Percentiles rank a stretch among this genome's conserved stretches.
Evolutionary conservation across 2,329 filamentous ascomycete genomes (phyloP).

Genomic region (Ophiognomonia clavigignenti-juglandacearum): DNA sequence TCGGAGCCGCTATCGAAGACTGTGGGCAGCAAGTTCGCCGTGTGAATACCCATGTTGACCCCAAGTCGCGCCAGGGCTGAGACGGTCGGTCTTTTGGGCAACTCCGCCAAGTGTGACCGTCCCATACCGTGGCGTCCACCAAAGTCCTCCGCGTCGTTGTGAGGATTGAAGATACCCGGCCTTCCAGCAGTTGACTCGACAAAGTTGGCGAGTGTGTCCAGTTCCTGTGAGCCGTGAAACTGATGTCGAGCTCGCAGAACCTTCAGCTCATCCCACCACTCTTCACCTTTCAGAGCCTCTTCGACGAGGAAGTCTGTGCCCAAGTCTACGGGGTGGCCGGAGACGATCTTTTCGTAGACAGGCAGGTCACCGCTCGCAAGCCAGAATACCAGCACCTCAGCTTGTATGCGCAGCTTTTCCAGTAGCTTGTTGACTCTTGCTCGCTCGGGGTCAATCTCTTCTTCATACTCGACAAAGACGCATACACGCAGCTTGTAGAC

Average conservation of each 20-base stretch:
- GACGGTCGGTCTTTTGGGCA: constrained; percentile 57
- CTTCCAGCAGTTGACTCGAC: constrained; percentile 38
- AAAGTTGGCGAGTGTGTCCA: constrained; percentile 38
- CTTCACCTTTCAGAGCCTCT: constrained; percentile 62
- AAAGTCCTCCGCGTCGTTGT: constrained; percentile 26
- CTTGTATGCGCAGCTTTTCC: constrained; percentile 77
- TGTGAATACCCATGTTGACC: constrained; percentile 68
- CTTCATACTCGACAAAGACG: constrained; percentile 87
- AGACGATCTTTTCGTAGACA: constrained; percentile 74
- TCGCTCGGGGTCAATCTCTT: constrained; percentile 74
- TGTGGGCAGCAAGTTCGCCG: constrained; percentile 63
- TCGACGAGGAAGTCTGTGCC: constrained; percentile 59
- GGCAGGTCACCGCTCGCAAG: constrained; percentile 67
- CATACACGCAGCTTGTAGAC: constrained; percentile 69
- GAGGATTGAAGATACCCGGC: constrained; percentile 39
- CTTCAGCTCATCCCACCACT: constrained; percentile 79
- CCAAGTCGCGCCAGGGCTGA: constrained; percentile 50
- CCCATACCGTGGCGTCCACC: constrained; percentile 41
- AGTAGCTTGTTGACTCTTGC: constrained; percentile 67
- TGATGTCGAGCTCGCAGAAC: constrained; percentile 39
- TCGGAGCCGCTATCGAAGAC: constrained; percentile 47
- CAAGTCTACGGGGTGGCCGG: constrained; percentile 55
- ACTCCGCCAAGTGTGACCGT: constrained; percentile 46
- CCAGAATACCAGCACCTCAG: constrained; percentile 76
- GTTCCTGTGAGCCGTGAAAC: constrained; percentile 35